Percentiles rank a stretch among this genome's conserved stretches.
phyloP scores from a whole-genome alignment of 1,284 basidiomycete genomes.

The Phlebopus sp. region DNA sequence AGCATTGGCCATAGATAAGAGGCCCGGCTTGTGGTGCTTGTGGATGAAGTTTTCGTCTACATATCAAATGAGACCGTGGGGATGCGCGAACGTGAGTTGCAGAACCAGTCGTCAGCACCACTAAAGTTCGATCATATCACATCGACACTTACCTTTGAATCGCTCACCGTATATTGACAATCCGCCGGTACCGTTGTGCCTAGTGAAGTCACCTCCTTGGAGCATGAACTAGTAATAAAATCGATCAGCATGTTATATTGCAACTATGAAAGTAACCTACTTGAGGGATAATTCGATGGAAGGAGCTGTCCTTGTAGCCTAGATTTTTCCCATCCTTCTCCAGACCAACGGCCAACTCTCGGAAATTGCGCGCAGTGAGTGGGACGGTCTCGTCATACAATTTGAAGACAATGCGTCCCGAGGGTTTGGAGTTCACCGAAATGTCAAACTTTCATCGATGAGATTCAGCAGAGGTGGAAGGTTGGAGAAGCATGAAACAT shows the following conservation, averaged over 20 bases:
- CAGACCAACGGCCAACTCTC: slow-evolving; percentile 76
- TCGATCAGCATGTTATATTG: neutral
- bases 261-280: slow-evolving; percentile 25
- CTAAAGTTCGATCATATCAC: neutral
- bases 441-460: slow-evolving; percentile 74
- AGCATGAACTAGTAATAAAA: slow-evolving; percentile 67
- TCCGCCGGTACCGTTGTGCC: slow-evolving; percentile 81
- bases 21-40: slow-evolving; percentile 76
- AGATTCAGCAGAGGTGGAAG: neutral
- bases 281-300: slow-evolving; percentile 83
- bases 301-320: slow-evolving; percentile 63
- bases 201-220: slow-evolving; percentile 79
- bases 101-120: neutral
- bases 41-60: slow-evolving; percentile 85
- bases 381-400: slow-evolving; percentile 69
- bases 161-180: slow-evolving; percentile 88
- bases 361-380: slow-evolving; percentile 80
- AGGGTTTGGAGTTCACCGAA: slow-evolving; percentile 63
- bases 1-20: slow-evolving; percentile 91
- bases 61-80: neutral
- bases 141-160: slow-evolving; percentile 55
- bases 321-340: slow-evolving; percentile 47
- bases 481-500: slow-evolving; percentile 18
- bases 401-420: slow-evolving; percentile 75
- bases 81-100: neutral